Base-by-base conservation (phyloP, 441 rosid genomes). In the Populus hybrid region DNA sequence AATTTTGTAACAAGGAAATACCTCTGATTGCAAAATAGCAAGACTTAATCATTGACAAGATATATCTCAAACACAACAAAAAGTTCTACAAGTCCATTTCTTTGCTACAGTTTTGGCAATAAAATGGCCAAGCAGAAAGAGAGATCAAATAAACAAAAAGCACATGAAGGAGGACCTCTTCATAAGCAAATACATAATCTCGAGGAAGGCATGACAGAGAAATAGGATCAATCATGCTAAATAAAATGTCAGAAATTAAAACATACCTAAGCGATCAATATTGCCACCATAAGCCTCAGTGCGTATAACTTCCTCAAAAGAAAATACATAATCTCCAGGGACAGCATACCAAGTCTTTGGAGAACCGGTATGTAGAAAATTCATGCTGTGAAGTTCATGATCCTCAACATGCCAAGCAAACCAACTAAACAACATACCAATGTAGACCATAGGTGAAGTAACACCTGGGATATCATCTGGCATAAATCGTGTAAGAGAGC, bases 381-480 rank as follows among this genome's bases (percentile, higher is more conserved):
- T 97, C 97, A 97, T 86, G 88, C 99, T 94, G 82, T 94, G 99
- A 84, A 97, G 97, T 78, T 97, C 99, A 72, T 97, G 99, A 89
- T 97, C 99, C 84, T 97, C 99, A 82, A 97, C 97, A 79, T 94
- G 99, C 99, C 99, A 97, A 76, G 99, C 99, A 89, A 97, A 97
- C 99, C 99, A 97, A 88, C 99, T 97, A 83, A 93, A 97, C 86
- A 97, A 74, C 99, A 97, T 97, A 64, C 98, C 99, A 42, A 97
- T 89, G 83, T 94, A 97, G 75, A 97, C 83, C 99, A 97, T 94
- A 61, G 99, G 99, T 74, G 98, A 93, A 72, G 99, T 92, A 66
- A 97, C 99, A 78, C 99, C 99, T 3, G 98, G 99, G 75, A 97
- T 97, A 81, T 97, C 98, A 86, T 97, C 99, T 16, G 99, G 97